A percentile compares a stretch with the other conserved stretches of the same genome.
phyloP scores from a whole-genome alignment of 192 early-diverging fungal species.

The Entophlyctis helioformis region DNA sequence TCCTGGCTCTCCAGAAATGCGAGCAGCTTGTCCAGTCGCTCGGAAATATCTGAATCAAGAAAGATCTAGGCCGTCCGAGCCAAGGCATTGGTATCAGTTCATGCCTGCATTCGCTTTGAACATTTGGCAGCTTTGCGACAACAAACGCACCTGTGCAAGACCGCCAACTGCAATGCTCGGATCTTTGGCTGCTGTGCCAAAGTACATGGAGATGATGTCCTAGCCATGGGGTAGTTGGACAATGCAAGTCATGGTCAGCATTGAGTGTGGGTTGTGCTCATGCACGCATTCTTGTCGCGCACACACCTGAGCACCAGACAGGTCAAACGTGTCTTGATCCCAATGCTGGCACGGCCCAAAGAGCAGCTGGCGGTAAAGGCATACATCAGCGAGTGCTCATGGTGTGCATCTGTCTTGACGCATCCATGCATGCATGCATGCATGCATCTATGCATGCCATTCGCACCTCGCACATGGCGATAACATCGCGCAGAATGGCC shows the following conservation, averaged over 20 bases:
- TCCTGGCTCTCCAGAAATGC: conserved; percentile 45
- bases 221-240: no score
- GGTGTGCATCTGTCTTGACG: no score
- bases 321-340: conserved; percentile 49
- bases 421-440: no score
- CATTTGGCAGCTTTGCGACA: conserved; percentile 1
- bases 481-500: conserved; percentile 40
- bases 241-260: no score
- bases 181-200: conserved; percentile 28
- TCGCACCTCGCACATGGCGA: conserved; percentile 44
- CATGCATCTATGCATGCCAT: no score
- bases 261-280: no score
- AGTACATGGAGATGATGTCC: conserved; percentile 37
- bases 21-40: conserved; percentile 49
- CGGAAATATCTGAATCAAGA: conserved; percentile 24
- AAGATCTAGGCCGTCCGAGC: conserved; percentile 32
- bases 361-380: conserved; percentile 32
- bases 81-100: no score
- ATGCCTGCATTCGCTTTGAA: no score
- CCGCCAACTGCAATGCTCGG: conserved; percentile 35
- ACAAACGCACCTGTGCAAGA: conserved; percentile 28
- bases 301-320: conserved; percentile 40
- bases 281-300: no score
- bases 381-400: no score
- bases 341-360: conserved; percentile 40